Conservation (phyloP, 2,329 filamentous ascomycete genomes). For the Xylariaceae sp. region DNA sequence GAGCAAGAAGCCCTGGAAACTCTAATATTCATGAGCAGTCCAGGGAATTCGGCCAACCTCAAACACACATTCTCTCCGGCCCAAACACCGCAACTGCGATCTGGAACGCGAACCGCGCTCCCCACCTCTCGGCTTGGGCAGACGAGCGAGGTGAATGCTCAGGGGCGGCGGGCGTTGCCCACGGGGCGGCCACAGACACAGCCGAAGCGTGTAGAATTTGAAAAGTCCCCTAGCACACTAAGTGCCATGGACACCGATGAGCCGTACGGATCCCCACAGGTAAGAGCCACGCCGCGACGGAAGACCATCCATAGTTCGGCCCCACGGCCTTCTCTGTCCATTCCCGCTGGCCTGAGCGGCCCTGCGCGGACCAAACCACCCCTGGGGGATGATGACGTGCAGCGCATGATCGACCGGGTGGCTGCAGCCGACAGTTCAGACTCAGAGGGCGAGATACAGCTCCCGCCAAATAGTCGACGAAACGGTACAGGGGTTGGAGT, state of each 20-base stretch:
- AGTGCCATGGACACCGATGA: conserved; percentile 49
- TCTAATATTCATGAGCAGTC: conserved; percentile 76
- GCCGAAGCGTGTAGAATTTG: conserved; percentile 46
- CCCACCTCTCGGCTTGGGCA: conserved; percentile 40
- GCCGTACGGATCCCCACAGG: conserved; percentile 34
- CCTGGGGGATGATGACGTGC: conserved; percentile 53
- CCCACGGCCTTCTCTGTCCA: conserved; percentile 38
- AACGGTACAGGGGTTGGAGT: conserved; percentile 28
- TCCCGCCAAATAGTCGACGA: conserved; percentile 37
- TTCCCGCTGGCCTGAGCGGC: conserved; percentile 47
- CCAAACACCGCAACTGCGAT: conserved; percentile 34
- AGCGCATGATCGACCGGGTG: conserved; percentile 53
- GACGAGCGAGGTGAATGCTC: conserved; percentile 25
- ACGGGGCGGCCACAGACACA: conserved; percentile 42
- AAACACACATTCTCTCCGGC: conserved; percentile 50
- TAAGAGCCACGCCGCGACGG: conserved; percentile 41
- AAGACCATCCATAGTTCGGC: conserved; percentile 39
- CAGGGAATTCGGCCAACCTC: conserved; percentile 64
- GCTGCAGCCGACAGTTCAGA: conserved; percentile 51
- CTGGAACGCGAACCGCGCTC: conserved; percentile 38
- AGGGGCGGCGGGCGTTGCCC: conserved; percentile 50
- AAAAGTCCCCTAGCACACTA: conserved; percentile 40
- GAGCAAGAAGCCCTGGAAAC: conserved; percentile 81
- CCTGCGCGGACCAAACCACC: conserved; percentile 39
- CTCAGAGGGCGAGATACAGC: conserved; percentile 54